These are phyloP conservation scores for Ampelocalamus luodianensis DNA, from an alignment of 176 grass and related monocot genomes.

Conservation along the genomic window DNA sequence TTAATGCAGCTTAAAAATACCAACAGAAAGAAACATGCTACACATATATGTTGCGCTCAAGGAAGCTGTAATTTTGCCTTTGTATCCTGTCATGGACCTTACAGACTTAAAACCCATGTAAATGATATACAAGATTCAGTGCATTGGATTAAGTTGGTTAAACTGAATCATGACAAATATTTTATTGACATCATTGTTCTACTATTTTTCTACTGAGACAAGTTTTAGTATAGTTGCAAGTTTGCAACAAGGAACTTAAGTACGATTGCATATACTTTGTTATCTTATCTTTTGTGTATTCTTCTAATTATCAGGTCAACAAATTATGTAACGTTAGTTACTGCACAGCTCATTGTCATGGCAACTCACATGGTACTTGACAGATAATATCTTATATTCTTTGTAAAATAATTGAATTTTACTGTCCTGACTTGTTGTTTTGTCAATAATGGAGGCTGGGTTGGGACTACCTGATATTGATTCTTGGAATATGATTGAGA, in stretches of 20 bases:
- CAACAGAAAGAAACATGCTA: constrained; percentile 3
- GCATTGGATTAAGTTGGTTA: constrained; percentile 29
- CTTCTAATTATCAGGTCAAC: constrained; percentile 65
- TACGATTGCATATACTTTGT: constrained; percentile 38
- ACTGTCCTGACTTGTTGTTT: constrained; percentile 52
- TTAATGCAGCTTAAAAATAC: constrained; percentile 33
- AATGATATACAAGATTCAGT: constrained; percentile 14
- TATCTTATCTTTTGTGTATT: constrained; percentile 40
- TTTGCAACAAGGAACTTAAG: constrained; percentile 1
- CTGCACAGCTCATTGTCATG: constrained; percentile 90
- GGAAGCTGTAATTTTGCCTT: not conserved
- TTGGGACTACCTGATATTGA: constrained; percentile 90
- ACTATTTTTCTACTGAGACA: constrained; percentile 22
- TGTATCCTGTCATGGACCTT: not conserved
- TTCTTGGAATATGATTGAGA: constrained; percentile 99
- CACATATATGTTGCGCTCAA: constrained; percentile 17
- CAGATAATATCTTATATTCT: constrained; percentile 32
- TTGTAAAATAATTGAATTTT: constrained; percentile 6
- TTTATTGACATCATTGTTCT: not conserved
- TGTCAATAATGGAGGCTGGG: constrained; percentile 73
- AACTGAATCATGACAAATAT: constrained; percentile 21
- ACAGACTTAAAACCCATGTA: not conserved
- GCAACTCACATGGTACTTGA: constrained; percentile 93
- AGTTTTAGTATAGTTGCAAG: constrained; percentile 36
- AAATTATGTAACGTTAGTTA: constrained; percentile 91